Base-by-base conservation (phyloP, 768 basidiomycete genomes). In the Hypholoma fasciculare region DNA sequence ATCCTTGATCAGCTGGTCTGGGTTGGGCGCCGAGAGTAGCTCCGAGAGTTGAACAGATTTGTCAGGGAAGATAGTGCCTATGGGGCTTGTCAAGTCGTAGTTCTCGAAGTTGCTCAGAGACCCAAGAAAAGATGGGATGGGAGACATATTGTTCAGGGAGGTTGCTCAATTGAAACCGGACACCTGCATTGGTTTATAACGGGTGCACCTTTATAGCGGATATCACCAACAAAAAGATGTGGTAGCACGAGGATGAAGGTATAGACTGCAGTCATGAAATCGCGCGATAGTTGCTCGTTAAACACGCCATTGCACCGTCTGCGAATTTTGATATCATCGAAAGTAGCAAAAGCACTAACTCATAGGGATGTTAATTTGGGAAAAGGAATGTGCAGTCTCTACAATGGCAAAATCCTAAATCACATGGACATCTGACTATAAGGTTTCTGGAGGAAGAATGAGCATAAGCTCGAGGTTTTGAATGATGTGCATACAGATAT, bases 31-130 rank as follows among this genome's bases (percentile, higher is more conserved):
- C 0, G 68, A 61, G 17, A 86, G 76, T 5, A 85, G 62, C 11
- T 72, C 62, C 3, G 77, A 75, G 13, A 86, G 74, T 65, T 85
- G 83, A 11, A 79, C 70, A 23, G 76, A 69, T 26, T 69, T 66
- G 63, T 71, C 64, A 3, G 75, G 68, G 69, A 84, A 85, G 38
- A 78, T 72, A 7, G 82, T 82, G n/a, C 86, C 86, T 54, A 86
- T 80, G 58, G 79, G 77, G 2, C 83, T 75, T 1, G 85, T 86
- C 17, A 69, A 70, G 57, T 78, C 77, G 61, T 69, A 70, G 14
- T 71, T 70, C 20, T 72, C 69, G 56, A 68, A 75, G 27, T 62
- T 62, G 55, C 67, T 63, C 50, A 78, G 72, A n/a, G 76, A 77
- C 42, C 76, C 74, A 1, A 73, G 66, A 51, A 74, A 62, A 19